Conservation (phyloP, 2,329 filamentous ascomycete genomes). For the Pyrenophora graminea region DNA sequence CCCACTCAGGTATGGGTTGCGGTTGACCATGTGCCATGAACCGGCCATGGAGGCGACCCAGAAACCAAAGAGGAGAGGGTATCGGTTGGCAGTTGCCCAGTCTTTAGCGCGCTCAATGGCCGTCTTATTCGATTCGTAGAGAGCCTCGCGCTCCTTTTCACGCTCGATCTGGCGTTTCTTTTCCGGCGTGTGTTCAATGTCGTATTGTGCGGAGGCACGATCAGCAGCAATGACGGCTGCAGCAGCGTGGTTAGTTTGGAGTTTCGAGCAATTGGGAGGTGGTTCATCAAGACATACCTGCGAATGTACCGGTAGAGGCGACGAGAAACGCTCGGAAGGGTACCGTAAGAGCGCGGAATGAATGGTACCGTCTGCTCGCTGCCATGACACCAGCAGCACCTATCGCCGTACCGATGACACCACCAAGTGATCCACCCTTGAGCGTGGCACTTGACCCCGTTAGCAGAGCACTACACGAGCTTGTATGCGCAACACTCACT, state of each 20-base stretch:
- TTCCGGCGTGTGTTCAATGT: constrained; percentile 67
- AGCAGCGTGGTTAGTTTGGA: constrained; percentile 17
- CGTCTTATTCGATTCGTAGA: constrained; percentile 60
- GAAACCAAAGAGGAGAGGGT: constrained; percentile 78
- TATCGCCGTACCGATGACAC: constrained; percentile 66
- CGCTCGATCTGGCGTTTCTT: constrained; percentile 39
- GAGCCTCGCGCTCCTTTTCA: constrained; percentile 40
- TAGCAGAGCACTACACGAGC: constrained; percentile 10
- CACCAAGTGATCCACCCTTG: constrained; percentile 77
- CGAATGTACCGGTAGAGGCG: constrained; percentile 79
- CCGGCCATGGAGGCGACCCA: constrained; percentile 82
- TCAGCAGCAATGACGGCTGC: constrained; percentile 80
- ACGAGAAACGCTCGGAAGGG: constrained; percentile 92
- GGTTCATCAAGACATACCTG: constrained; percentile 55
- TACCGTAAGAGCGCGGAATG: constrained; percentile 79
- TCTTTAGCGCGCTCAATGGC: constrained; percentile 65
- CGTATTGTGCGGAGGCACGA: constrained; percentile 70
- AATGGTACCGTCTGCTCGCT: constrained; percentile 72
- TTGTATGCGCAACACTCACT: constrained; percentile 48
- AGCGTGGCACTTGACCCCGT: constrained; percentile 64
- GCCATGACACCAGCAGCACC: constrained; percentile 70
- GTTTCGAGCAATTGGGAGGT: not conserved
- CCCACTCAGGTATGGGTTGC: constrained; percentile 73
- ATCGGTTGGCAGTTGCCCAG: constrained; percentile 80
- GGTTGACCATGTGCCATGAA: constrained; percentile 74